Conservation (phyloP, 2,329 filamentous ascomycete genomes). For the Stemphylium beticola region DNA sequence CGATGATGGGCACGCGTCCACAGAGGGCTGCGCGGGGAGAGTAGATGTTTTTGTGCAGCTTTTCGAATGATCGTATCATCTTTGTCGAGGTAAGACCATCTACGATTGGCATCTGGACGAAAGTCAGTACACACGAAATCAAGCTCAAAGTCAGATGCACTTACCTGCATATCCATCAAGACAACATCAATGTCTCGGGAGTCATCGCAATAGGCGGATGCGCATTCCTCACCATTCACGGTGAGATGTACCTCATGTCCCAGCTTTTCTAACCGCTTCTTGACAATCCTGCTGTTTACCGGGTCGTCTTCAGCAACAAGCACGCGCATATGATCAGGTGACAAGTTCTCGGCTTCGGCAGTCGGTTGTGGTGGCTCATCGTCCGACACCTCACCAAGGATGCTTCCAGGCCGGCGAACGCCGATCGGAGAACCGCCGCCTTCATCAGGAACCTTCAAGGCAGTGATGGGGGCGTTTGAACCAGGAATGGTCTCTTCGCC, state of each 20-base stretch:
- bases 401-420: conserved; percentile 20
- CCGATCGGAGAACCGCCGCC: conserved; percentile 14
- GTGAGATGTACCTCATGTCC: conserved; percentile 76
- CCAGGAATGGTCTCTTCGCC: conserved; percentile 51
- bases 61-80: conserved; percentile 79
- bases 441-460: conserved; percentile 57
- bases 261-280: conserved; percentile 77
- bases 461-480: conserved; percentile 52
- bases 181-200: conserved; percentile 74
- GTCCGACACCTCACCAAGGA: conserved; percentile 39
- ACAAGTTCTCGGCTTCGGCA: conserved; percentile 18
- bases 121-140: conserved; percentile 5
- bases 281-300: conserved; percentile 81
- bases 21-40: conserved; percentile 67
- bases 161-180: conserved; percentile 91
- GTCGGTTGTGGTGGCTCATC: conserved; percentile 22
- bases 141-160: too few species aligned
- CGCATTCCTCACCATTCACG: conserved; percentile 85
- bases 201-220: conserved; percentile 69
- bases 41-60: conserved; percentile 58
- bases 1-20: conserved; percentile 78
- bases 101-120: conserved; percentile 82
- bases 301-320: conserved; percentile 88
- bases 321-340: conserved; percentile 63
- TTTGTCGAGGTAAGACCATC: conserved; percentile 83